Base-by-base conservation (phyloP, 225 moss, liverwort and hornwort species). In the Pleurozium schreberi region DNA sequence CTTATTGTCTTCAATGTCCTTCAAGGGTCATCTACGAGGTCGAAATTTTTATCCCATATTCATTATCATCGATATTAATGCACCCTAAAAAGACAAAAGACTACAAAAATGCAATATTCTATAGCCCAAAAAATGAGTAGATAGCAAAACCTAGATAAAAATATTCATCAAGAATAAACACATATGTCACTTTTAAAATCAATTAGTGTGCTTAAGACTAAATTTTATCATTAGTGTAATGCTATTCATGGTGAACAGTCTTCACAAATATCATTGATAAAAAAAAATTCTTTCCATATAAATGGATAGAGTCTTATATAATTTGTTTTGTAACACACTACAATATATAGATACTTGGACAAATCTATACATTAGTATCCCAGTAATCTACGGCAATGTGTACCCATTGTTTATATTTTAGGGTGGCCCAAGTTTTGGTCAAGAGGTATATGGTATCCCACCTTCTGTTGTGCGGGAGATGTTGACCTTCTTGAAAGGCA, bases 21-120 rank as follows among this genome's bases (percentile, higher is more conserved):
- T 45, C 6, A 1, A 73, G 1, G 6, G 1, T 31, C 33, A 31
- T 2, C 12, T 47, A 19, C 0, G 2, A 49, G 4, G 4, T 31
- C 12, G 2, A 20, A 19, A 33, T 30, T 75, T 49, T 49, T 31
- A 12, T 49, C 1, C 11, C 1, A 49, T 17, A 10, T 43, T 71
- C 16, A 71, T 43, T 8, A 27, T 8, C 9, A 7, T 17, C 16
- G 42, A 16, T 71, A 10, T 45, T 28, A 43, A 71, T 28, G 45
- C 3, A 30, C 27, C 43, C 1, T 28, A 2, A 27, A 27, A 2
- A 71, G 4, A 10, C 27, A 71, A 71, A 27, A 27, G 5, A 27
- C 43, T 16, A 27, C 5, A 43, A 73, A 45, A 43, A 8, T 28
- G 10, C 3, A 18, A 5, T 30, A 30, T 10, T 10, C 10, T 73